Conservation (phyloP, 371 early-diverging fungal genomes). For the Mortierella sp. region DNA sequence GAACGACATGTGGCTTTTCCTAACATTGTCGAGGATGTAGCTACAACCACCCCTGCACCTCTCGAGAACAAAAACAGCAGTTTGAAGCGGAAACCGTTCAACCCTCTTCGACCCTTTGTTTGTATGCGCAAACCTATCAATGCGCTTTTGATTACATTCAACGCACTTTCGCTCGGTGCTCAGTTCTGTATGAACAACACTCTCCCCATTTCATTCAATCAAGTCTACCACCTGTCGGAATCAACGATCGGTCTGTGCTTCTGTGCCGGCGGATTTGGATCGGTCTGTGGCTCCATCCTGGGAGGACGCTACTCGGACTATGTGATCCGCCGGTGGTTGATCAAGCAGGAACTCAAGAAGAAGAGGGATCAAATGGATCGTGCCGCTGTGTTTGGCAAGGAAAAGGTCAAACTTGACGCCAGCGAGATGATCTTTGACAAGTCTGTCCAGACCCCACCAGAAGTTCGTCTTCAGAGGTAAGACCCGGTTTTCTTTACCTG, state of each 20-base stretch:
- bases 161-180: constrained; percentile 34
- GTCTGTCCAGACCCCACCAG: constrained; percentile 53
- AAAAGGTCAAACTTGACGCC: constrained; percentile 13
- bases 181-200: constrained; percentile 59
- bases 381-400: constrained; percentile 20
- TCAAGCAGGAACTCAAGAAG: constrained; percentile 41
- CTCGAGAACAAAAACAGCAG: background rate
- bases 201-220: constrained; percentile 59
- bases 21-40: background rate
- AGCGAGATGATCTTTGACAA: constrained; percentile 23
- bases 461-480: constrained; percentile 60
- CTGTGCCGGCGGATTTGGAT: constrained; percentile 63
- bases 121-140: constrained; percentile 43
- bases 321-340: constrained; percentile 57
- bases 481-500: background rate
- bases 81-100: constrained; percentile 34
- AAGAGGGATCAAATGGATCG: constrained; percentile 26
- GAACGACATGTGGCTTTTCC: constrained; percentile 40
- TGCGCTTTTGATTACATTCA: constrained; percentile 32
- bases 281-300: constrained; percentile 61
- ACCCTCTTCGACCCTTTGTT: constrained; percentile 49
- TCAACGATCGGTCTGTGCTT: constrained; percentile 62
- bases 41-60: background rate
- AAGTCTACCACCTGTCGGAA: constrained; percentile 52
- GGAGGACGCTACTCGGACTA: constrained; percentile 65